A percentile compares a stretch with the other conserved stretches of the same genome.
Evolutionary conservation across 2,329 filamentous ascomycete genomes (phyloP).

Genomic region (Fusarium hainanense): DNA sequence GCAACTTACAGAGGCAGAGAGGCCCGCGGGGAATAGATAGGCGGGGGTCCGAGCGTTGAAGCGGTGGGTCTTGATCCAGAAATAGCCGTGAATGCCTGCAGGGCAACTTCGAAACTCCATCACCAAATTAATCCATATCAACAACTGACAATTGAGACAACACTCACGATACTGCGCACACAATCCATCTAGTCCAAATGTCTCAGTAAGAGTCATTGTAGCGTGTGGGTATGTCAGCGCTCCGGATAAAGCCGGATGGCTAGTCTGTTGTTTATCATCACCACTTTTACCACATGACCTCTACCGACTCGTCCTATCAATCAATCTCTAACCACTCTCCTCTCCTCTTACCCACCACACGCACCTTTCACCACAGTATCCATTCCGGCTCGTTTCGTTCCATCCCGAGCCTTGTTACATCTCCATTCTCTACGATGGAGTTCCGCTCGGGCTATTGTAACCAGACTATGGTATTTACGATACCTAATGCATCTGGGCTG

Average conservation of each 20-base stretch:
- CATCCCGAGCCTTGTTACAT: constrained; percentile 32
- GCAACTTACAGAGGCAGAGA: constrained; percentile 14
- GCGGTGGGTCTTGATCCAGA: constrained; percentile 33
- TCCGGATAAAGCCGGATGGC: constrained; percentile 33
- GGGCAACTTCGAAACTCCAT: constrained; percentile 29
- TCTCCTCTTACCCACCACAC: constrained; percentile 18
- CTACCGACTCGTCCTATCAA: constrained; percentile 27
- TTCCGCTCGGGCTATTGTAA: constrained; percentile 25
- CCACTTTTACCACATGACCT: constrained; percentile 42
- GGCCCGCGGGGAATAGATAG: constrained; percentile 2
- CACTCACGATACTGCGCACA: neutral
- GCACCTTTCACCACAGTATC: constrained; percentile 7
- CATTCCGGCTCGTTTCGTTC: constrained; percentile 35
- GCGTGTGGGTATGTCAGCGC: constrained; percentile 10
- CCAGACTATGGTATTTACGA: constrained; percentile 4
- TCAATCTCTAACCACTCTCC: constrained; percentile 2
- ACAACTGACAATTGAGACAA: constrained; percentile 8
- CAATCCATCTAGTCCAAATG: constrained; percentile 1
- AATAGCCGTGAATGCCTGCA: constrained; percentile 25
- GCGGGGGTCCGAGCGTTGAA: constrained; percentile 29
- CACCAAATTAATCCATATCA: constrained; percentile 15
- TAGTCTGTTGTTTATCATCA: constrained; percentile 31
- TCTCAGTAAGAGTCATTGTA: constrained; percentile 1
- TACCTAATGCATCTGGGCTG: neutral
- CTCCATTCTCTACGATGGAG: constrained; percentile 32